A percentile compares a stretch with the other conserved stretches of the same genome.
Evolutionary conservation across 2,329 filamentous ascomycete species (phyloP).

Genomic region (Colletotrichum aenigma): DNA sequence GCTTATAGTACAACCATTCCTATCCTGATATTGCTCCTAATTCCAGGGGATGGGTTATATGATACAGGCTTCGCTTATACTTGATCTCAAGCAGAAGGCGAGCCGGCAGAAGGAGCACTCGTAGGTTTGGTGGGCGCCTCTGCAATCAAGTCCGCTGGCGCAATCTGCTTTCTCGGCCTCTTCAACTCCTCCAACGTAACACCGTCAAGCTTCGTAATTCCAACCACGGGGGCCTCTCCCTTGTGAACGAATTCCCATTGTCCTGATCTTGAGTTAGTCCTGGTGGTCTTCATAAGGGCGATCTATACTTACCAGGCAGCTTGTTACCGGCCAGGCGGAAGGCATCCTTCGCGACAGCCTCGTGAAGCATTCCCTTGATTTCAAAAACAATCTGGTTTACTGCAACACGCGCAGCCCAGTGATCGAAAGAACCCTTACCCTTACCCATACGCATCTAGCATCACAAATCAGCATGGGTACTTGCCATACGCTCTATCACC

Average conservation of each 20-base stretch:
- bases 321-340: constrained; percentile 95
- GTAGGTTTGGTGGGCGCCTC: constrained; percentile 35
- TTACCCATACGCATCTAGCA: constrained; percentile 92
- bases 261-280: constrained; percentile 49
- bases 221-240: constrained; percentile 87
- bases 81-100: constrained; percentile 32
- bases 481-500: background rate
- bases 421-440: constrained; percentile 96
- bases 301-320: constrained; percentile 73
- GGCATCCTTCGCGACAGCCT: constrained; percentile 91
- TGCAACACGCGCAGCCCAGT: constrained; percentile 89
- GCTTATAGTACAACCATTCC: constrained; percentile 18
- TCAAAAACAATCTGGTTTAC: constrained; percentile 94
- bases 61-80: background rate
- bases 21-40: background rate
- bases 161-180: constrained; percentile 73
- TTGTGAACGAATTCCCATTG: constrained; percentile 94
- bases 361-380: constrained; percentile 88
- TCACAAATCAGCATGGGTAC: background rate
- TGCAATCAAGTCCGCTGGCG: constrained; percentile 43
- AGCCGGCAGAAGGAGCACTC: constrained; percentile 34
- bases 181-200: constrained; percentile 84
- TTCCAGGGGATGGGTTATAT: background rate
- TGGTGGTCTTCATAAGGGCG: background rate
- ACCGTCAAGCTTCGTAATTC: constrained; percentile 88